A percentile compares a stretch with the other conserved stretches of the same genome.
phyloP scores from a whole-genome alignment of 2,329 filamentous ascomycete genomes.

The Cadophora gregata region DNA sequence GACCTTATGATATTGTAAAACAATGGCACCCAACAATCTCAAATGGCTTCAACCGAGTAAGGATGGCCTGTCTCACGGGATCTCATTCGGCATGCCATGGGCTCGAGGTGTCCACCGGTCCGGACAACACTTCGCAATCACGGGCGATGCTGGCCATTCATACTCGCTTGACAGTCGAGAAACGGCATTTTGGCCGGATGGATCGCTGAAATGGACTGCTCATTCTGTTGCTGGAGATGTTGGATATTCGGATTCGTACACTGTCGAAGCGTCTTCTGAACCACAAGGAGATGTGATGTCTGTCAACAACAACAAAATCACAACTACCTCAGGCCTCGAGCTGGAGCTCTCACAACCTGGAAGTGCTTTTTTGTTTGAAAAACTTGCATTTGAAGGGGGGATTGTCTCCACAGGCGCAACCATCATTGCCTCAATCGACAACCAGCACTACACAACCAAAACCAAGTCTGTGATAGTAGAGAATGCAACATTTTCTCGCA shows the following conservation, averaged over 20 bases:
- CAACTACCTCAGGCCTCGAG: constrained; percentile 1
- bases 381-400: background rate
- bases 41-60: constrained; percentile 12
- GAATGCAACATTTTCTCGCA: constrained; percentile 18
- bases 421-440: constrained; percentile 16
- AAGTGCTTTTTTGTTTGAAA: constrained; percentile 14
- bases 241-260: constrained; percentile 13
- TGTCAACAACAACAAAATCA: background rate
- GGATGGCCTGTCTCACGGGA: constrained; percentile 7
- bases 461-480: background rate
- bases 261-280: background rate
- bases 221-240: constrained; percentile 14
- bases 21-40: constrained; percentile 3
- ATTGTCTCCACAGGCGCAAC: constrained; percentile 12
- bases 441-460: background rate
- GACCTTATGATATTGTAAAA: background rate
- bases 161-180: constrained; percentile 17
- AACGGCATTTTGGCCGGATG: constrained; percentile 18
- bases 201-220: constrained; percentile 20
- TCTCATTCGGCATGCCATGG: constrained; percentile 20
- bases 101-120: constrained; percentile 8
- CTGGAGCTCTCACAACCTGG: constrained; percentile 8
- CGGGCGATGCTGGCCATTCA: constrained; percentile 2
- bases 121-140: constrained; percentile 8
- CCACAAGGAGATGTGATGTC: background rate